Percentiles rank a stretch among this genome's conserved stretches.
Conservation (phyloP, 768 basidiomycete species). For the Mycena filopes region DNA sequence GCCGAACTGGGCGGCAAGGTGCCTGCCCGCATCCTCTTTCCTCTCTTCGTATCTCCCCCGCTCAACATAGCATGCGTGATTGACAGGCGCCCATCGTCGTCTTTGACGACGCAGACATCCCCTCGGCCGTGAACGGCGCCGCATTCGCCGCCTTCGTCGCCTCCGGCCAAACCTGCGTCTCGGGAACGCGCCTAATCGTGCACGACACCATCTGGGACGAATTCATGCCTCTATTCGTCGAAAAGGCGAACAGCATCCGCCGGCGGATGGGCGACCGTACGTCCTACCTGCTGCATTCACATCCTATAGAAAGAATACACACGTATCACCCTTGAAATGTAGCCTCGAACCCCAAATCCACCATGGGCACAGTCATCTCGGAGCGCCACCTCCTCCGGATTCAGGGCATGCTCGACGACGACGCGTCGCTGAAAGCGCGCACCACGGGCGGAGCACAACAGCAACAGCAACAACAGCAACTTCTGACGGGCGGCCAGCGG, state of each 20-base stretch:
- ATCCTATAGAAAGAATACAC: too few relatives aligned
- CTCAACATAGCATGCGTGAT: background rate
- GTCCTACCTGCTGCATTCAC: background rate
- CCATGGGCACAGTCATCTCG: slow-evolving; percentile 88
- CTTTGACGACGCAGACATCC: slow-evolving; percentile 81
- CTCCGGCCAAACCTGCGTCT: slow-evolving; percentile 92
- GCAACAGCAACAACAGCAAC: too few relatives aligned
- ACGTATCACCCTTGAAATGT: too few relatives aligned
- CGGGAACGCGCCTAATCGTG: slow-evolving; percentile 84
- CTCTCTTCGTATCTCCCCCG: background rate
- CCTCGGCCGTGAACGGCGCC: slow-evolving; percentile 82
- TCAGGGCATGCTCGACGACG: slow-evolving; percentile 61
- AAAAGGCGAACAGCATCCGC: slow-evolving; percentile 71
- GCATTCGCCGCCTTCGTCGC: slow-evolving; percentile 89
- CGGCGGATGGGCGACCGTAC: slow-evolving; percentile 80
- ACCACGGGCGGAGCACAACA: slow-evolving; percentile 54
- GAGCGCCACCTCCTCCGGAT: slow-evolving; percentile 71
- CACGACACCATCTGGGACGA: slow-evolving; percentile 75
- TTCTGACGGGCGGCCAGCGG: slow-evolving; percentile 74
- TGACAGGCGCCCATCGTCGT: slow-evolving; percentile 86
- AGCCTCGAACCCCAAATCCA: slow-evolving; percentile 77
- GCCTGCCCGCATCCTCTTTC: too few relatives aligned
- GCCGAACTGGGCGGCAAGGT: slow-evolving; percentile 92
- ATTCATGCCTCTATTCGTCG: slow-evolving; percentile 71
- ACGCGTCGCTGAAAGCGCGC: slow-evolving; percentile 35